Conservation (phyloP, 1,284 basidiomycete genomes). For the Amylostereum areolatum region DNA sequence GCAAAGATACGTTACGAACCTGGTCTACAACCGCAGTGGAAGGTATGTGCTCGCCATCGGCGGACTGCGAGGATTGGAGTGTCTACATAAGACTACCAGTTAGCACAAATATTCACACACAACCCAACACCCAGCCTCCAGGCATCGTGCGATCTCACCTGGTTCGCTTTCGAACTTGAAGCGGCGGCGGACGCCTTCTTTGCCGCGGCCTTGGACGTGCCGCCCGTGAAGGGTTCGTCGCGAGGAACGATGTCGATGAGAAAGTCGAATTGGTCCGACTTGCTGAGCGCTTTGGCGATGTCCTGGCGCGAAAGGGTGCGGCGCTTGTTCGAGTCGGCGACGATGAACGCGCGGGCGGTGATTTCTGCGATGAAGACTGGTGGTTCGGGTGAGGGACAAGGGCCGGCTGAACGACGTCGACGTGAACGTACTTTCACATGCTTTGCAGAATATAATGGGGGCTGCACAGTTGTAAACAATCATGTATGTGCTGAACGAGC, state of each 20-base stretch:
- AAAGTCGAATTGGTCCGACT: conserved; percentile 92
- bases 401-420: too few relatives aligned
- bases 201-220: conserved; percentile 11
- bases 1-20: conserved; percentile 2
- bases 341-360: conserved; percentile 88
- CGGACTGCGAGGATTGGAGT: conserved; percentile 6
- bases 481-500: too few relatives aligned
- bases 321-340: conserved; percentile 89
- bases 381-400: conserved; percentile 3
- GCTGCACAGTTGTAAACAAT: too few relatives aligned
- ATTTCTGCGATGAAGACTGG: conserved; percentile 93
- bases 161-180: conserved; percentile 4
- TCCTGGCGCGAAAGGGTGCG: conserved; percentile 87
- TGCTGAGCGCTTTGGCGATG: conserved; percentile 84
- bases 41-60: conserved; percentile 7
- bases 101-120: too few relatives aligned
- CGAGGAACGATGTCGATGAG: conserved; percentile 88
- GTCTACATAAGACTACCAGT: too few relatives aligned
- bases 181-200: conserved; percentile 20
- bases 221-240: conserved; percentile 47
- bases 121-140: too few relatives aligned
- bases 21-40: conserved; percentile 13
- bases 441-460: conserved; percentile 91
- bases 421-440: conserved; percentile 80
- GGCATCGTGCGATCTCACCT: too few relatives aligned